Base-by-base conservation (phyloP, 306 rosid genomes). In the Senna tora region DNA sequence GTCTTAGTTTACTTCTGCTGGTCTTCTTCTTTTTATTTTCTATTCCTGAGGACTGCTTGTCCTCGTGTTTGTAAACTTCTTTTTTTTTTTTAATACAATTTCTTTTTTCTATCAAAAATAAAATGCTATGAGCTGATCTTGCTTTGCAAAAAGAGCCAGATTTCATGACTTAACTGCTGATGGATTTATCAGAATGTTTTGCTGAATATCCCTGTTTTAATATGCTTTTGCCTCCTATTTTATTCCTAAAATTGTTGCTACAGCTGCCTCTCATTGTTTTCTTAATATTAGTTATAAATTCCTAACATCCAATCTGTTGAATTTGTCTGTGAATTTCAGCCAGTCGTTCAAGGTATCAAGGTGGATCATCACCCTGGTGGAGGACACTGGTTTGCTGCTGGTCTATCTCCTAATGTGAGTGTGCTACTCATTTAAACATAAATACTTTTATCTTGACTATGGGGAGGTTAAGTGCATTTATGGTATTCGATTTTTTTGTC, bases 361-460 rank as follows among this genome's bases (percentile, higher is more conserved):
- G 99, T 95, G 81, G 97, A 95, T 79, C 96, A 91, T 89, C 96
- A 95, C 78, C 97, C 97, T 9, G 99, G 96, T 75, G 97, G 92
- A 72, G 99, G 99, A 58, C 99, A 95, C 81, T 95, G 99, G 99
- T 95, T 95, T 88, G 97, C 97, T 56, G 99, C 99, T 78, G 99
- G 99, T 77, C 86, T 95, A 83, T 95, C 99, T 61, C 99, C 99
- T 6, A 95, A 91, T 71, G 99, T 95, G 86, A 89, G 95, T 69
- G 53, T 66, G 38, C 67, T 80, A 75, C 66, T 55, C 52, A 60
- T 62, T 62, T 58, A 68, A 63, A 76, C 71, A 54, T 64, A 32
- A 28, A 50, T 72, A 20, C 49, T 60, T 75, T 72, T 13, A 34
- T 62, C 65, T 82, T 53, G 51, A 46, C 15, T 69, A 47, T 34